Base-by-base conservation (phyloP, 768 basidiomycete species). In the Hydnum rufescens region DNA sequence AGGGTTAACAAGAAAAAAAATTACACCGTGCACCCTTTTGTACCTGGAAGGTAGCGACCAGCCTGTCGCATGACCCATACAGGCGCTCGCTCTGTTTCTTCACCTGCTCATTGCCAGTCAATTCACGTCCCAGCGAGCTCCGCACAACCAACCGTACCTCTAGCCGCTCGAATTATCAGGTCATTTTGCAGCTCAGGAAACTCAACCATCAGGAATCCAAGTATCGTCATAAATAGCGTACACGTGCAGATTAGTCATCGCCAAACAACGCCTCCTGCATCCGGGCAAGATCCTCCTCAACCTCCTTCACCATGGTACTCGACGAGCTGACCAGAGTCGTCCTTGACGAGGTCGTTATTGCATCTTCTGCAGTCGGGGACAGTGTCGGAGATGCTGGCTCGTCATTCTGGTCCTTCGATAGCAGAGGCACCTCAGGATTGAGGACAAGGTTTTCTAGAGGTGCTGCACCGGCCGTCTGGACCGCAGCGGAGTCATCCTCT, bases 31-130 rank as follows among this genome's bases (percentile, higher is more conserved):
- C 55, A 3, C n/a, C 42, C n/a, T 46, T 54, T 63, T 66, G 62
- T 60, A 84, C 85, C 92, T 66, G 92, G 92, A 44, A 96, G 76
- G 68, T 93, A 92, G 51, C 92, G 77, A 48, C 92, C 92, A 23
- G 92, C 92, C 64, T 96, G 92, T 32, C 92, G 77, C 92, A 96
- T 96, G 49, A 93, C 83, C 92, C 92, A 96, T 53, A 90, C 88
- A n/a, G 92, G 90, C 4, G 90, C 88, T 52, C 84, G 77, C 61
- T 89, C 86, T 0, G 86, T 90, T 63, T 73, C 70, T 65, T 93
- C 82, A 28, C 86, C 86, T 81, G 26, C 18, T n/a, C 52, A 31
- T 25, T 42, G 43, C 36, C 48, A 48, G 13, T 39, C 36, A 13
- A 39, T 39, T 22, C 36, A 39, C n/a, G n/a, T n/a, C n/a, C n/a